phyloP scores from a whole-genome alignment of 805 yeast species.

The Ogataea glucozyma region DNA sequence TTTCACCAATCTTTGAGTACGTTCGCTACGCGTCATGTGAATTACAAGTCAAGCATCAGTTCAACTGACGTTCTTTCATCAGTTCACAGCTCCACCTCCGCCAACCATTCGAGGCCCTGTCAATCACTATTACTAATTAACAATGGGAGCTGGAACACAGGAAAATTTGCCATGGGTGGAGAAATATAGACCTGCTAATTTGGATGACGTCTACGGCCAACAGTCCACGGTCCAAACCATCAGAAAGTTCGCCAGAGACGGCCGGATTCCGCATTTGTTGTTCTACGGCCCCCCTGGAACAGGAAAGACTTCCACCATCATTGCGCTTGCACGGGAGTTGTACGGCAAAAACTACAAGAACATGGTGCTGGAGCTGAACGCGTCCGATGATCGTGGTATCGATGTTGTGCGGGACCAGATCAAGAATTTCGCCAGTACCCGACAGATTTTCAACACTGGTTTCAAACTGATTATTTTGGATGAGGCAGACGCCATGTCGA shows the following conservation, averaged over 20 bases:
- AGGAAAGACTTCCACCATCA: slow-evolving; percentile 86
- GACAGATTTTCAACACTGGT: slow-evolving; percentile 85
- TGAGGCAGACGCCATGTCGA: slow-evolving; percentile 95
- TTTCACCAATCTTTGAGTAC: not conserved
- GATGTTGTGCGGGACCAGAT: slow-evolving; percentile 97
- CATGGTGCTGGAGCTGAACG: slow-evolving; percentile 93
- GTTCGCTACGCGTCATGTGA: no score
- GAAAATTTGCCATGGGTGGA: slow-evolving; percentile 88
- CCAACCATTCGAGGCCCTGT: no score
- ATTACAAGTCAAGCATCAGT: no score
- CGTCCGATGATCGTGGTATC: slow-evolving; percentile 96
- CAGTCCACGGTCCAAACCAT: slow-evolving; percentile 83
- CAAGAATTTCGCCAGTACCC: slow-evolving; percentile 93
- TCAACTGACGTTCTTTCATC: no score
- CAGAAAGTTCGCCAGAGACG: slow-evolving; percentile 77
- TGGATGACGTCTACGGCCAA: slow-evolving; percentile 92
- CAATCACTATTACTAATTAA: no score
- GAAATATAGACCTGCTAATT: slow-evolving; percentile 82
- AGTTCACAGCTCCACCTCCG: no score
- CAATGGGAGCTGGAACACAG: slow-evolving; percentile 5
- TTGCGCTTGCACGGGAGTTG: slow-evolving; percentile 83
- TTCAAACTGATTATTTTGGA: slow-evolving; percentile 90
- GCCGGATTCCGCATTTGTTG: slow-evolving; percentile 83
- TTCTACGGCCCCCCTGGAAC: slow-evolving; percentile 97
- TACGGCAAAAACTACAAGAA: slow-evolving; percentile 79